A percentile compares a stretch with the other conserved stretches of the same genome.
phyloP scores from a whole-genome alignment of 2,329 filamentous ascomycete species.

The Didymella pinodella region DNA sequence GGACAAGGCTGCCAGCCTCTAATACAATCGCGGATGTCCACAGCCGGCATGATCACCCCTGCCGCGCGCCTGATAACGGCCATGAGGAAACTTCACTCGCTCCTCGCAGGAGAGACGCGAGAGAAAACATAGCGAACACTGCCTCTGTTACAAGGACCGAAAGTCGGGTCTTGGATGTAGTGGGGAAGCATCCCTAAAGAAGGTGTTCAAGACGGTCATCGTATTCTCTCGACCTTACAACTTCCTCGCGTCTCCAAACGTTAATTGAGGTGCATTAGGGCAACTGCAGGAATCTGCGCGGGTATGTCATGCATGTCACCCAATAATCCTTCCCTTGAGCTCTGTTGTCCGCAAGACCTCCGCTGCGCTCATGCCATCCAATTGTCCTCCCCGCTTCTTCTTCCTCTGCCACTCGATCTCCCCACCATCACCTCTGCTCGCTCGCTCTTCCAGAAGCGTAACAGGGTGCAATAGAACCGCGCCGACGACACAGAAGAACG shows the following conservation, averaged over 20 bases:
- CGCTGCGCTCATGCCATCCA: slow-evolving; percentile 23
- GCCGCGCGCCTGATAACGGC: not conserved
- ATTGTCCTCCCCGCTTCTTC: slow-evolving; percentile 16
- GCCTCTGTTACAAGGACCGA: not conserved
- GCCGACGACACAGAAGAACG: slow-evolving; percentile 69
- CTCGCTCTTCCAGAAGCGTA: slow-evolving; percentile 37
- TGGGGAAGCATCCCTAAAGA: not conserved
- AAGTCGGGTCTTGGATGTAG: not conserved
- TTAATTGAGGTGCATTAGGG: slow-evolving; percentile 1
- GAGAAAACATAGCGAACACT: not conserved
- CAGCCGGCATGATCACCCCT: slow-evolving; percentile 11
- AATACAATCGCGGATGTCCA: slow-evolving; percentile 2
- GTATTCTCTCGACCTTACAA: not conserved
- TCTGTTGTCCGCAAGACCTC: slow-evolving; percentile 24
- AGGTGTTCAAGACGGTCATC: not conserved
- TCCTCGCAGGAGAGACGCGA: not conserved
- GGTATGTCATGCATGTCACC: slow-evolving; percentile 9
- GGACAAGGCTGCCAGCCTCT: slow-evolving; percentile 4
- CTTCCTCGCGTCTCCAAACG: slow-evolving; percentile 1
- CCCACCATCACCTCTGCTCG: slow-evolving; percentile 20
- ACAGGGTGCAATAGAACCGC: slow-evolving; percentile 61
- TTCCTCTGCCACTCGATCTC: slow-evolving; percentile 16
- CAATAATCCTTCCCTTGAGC: slow-evolving; percentile 25
- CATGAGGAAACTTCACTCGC: not conserved
- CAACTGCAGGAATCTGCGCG: slow-evolving; percentile 5